Base-by-base conservation (phyloP, 805 yeast genomes). In the Teunomyces cretensis region DNA sequence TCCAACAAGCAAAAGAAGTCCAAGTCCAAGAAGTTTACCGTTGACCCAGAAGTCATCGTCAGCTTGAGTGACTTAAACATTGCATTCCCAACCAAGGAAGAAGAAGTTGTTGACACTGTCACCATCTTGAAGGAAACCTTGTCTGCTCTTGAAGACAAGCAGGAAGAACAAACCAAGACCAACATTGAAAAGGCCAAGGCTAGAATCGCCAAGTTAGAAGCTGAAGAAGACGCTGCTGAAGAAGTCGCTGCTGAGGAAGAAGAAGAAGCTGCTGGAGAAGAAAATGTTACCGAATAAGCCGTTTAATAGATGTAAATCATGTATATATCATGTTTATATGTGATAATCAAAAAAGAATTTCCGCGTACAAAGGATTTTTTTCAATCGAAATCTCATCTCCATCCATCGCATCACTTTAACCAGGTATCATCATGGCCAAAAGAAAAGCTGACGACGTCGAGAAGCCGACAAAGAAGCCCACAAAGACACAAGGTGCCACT, bases 21-120 rank as follows among this genome's bases (percentile, higher is more conserved):
- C 58, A 76, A 78, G 67, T 68, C 80, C 58, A 69, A 73, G 57
- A 71, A 69, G 65, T 83, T 90, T 64, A 76, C 83, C 45, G 78
- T 94, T 55, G 92, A 90, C 63, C 86, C 96, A 44, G 86, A 83
- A 51, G 77, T 88, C 49, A 83, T 92, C 57, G 82, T 84, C 51
- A 78, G 86, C 44, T 79, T 94, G 57, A 76, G 88, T 51, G 86
- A 86, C 59, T 79, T 92, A 60, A 81, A 83, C 45, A 78, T 92
- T 52, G 74, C 86, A 39, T 79, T 91, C 51, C 99, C 99, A 62
- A 75, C 84, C 48, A 77, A 83, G 56, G 70, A 79, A 51, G 94
- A 83, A 13, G 92, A 87, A 44, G 82, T 85, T 53, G 75, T 84
- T 27, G 67, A 68, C 37, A 80, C 92, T 51, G 67, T 87, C 58